Conservation (phyloP, 305 asterid genomes). For the Nicotiana rustica region DNA sequence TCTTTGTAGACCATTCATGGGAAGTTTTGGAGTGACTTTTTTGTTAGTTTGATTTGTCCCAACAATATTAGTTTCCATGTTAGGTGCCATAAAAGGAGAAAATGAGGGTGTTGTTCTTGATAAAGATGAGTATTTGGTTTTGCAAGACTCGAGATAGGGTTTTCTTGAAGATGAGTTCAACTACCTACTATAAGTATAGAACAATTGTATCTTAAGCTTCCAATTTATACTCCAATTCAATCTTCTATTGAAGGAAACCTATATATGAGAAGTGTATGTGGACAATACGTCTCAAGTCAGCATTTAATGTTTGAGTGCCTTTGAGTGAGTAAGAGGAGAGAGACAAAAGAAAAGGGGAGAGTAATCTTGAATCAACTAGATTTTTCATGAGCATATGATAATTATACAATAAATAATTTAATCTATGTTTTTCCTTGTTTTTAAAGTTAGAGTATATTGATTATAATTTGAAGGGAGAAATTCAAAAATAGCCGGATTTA, state of each 20-base stretch:
- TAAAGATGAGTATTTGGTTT: background rate
- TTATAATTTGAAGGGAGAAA: background rate
- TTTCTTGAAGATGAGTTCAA: constrained; percentile 3
- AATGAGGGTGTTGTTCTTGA: background rate
- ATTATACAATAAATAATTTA: too few species aligned
- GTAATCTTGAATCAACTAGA: constrained; percentile 11
- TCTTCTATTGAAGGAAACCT: constrained; percentile 5
- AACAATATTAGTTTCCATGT: constrained; percentile 41
- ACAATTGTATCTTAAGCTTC: constrained; percentile 31
- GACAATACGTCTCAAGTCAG: constrained; percentile 24
- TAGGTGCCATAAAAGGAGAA: constrained; percentile 57
- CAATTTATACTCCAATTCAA: constrained; percentile 15
- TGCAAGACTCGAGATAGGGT: constrained; percentile 26
- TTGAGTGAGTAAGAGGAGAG: constrained; percentile 22
- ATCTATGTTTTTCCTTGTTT: background rate
- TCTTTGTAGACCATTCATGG: constrained; percentile 66
- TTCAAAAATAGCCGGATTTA: too few species aligned
- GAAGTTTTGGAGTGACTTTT: constrained; percentile 38
- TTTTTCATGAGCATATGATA: background rate
- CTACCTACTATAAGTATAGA: background rate
- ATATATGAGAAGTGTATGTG: constrained; percentile 27
- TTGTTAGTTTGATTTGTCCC: constrained; percentile 41
- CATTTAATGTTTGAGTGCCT: constrained; percentile 35
- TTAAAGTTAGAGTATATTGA: background rate
- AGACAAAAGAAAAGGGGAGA: constrained; percentile 8